Conservation (phyloP, 2,329 filamentous ascomycete species). For the Periconia sp. region DNA sequence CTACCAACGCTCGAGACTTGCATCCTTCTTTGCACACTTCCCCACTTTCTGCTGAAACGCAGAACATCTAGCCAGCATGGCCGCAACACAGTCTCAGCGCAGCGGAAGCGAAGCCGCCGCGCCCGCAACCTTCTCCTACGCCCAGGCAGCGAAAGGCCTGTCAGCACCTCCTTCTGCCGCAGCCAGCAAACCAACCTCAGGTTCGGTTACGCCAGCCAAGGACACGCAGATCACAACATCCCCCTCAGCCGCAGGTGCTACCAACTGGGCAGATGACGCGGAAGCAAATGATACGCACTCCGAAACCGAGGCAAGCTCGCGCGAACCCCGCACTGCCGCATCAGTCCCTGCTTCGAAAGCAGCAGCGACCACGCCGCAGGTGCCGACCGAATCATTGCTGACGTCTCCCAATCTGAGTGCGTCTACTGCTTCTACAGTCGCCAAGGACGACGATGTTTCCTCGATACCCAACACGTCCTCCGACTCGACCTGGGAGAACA, state of each 20-base stretch:
- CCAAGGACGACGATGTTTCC: constrained; percentile 63
- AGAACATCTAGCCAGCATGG: constrained; percentile 25
- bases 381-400: constrained; percentile 27
- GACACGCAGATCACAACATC: constrained; percentile 32
- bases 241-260: constrained; percentile 33
- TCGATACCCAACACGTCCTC: constrained; percentile 65
- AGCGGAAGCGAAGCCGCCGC: constrained; percentile 25
- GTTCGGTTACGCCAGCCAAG: constrained; percentile 45
- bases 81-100: constrained; percentile 21
- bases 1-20: constrained; percentile 16
- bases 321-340: constrained; percentile 22
- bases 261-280: constrained; percentile 52
- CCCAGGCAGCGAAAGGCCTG: constrained; percentile 88
- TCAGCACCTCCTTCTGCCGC: constrained; percentile 49
- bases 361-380: constrained; percentile 1
- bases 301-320: constrained; percentile 26
- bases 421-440: constrained; percentile 55
- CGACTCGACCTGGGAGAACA: constrained; percentile 68
- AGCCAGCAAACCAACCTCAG: constrained; percentile 49
- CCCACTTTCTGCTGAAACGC: constrained; percentile 8
- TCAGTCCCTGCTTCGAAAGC: constrained; percentile 22
- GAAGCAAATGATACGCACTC: constrained; percentile 42
- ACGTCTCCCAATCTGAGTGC: constrained; percentile 59
- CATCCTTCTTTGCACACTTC: constrained; percentile 6
- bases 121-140: constrained; percentile 79